Conservation (phyloP, 495 filamentous ascomycete species). For the Talaromyces ruber region DNA sequence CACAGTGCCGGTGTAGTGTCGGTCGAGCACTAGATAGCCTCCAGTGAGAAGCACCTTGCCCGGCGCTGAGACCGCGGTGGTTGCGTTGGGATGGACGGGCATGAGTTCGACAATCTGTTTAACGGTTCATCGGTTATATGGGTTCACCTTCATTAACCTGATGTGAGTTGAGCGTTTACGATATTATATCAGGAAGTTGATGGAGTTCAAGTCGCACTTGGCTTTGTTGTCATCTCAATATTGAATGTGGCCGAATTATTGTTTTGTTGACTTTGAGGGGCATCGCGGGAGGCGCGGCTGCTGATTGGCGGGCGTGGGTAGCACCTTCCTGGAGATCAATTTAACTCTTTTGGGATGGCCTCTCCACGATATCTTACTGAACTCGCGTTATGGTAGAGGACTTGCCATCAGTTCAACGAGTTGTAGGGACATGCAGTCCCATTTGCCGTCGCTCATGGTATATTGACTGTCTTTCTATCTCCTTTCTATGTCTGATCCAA, state of each 20-base stretch:
- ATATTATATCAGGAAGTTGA: neutral
- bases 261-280: slow-evolving; percentile 1
- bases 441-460: neutral
- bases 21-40: slow-evolving; percentile 90
- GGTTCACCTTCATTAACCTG: neutral
- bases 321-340: neutral
- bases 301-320: neutral
- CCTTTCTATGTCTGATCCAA: too few relatives aligned
- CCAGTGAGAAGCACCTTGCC: slow-evolving; percentile 94
- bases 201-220: too few relatives aligned
- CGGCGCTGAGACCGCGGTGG: slow-evolving; percentile 74
- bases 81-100: slow-evolving; percentile 10
- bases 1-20: slow-evolving; percentile 77
- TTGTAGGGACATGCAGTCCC: neutral
- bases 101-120: neutral
- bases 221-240: neutral
- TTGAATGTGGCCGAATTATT: neutral
- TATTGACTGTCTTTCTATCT: neutral
- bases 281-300: neutral
- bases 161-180: neutral
- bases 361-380: too few relatives aligned
- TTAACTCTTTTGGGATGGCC: neutral
- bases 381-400: too few relatives aligned
- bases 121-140: neutral
- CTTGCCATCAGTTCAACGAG: neutral